Conservation (phyloP, 768 basidiomycete species). For the Boletus rufocinnamomeus region DNA sequence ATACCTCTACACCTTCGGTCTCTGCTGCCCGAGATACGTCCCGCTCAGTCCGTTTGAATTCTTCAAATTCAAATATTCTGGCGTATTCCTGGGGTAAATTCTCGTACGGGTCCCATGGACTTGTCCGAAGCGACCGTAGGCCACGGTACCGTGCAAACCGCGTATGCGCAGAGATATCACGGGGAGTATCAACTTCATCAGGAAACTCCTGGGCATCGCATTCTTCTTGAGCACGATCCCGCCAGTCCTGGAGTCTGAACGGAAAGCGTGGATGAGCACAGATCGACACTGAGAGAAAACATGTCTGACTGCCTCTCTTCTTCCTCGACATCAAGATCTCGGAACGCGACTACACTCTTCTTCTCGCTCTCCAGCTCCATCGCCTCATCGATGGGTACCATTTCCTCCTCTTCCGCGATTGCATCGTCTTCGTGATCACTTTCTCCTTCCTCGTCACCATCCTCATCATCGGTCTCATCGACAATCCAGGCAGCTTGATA, state of each 20-base stretch:
- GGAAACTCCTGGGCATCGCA: constrained; percentile 87
- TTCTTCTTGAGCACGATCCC: constrained; percentile 70
- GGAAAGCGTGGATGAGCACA: constrained; percentile 2
- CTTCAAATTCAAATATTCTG: constrained; percentile 95
- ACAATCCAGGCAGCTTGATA: constrained; percentile 98
- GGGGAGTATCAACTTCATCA: constrained; percentile 94
- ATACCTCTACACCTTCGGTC: constrained; percentile 71
- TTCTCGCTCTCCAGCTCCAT: constrained; percentile 57
- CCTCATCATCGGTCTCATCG: constrained; percentile 74
- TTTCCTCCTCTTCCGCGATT: constrained; percentile 59
- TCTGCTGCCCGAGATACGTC: constrained; percentile 67
- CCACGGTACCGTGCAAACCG: constrained; percentile 94
- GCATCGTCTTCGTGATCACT: constrained; percentile 43
- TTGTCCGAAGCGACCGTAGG: constrained; percentile 87
- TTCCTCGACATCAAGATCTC: constrained; percentile 81
- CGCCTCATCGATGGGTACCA: constrained; percentile 57
- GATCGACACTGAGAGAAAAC: background rate
- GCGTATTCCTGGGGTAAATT: constrained; percentile 94
- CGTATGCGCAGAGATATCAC: constrained; percentile 71
- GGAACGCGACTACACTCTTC: constrained; percentile 56
- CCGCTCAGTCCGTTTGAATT: constrained; percentile 84
- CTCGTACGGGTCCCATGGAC: constrained; percentile 97
- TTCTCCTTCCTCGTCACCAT: constrained; percentile 45
- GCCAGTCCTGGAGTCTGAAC: constrained; percentile 67
- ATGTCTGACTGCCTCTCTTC: constrained; percentile 79